Evolutionary conservation across 305 asterid genomes (phyloP).

Genomic region (Fraxinus platypoda): DNA sequence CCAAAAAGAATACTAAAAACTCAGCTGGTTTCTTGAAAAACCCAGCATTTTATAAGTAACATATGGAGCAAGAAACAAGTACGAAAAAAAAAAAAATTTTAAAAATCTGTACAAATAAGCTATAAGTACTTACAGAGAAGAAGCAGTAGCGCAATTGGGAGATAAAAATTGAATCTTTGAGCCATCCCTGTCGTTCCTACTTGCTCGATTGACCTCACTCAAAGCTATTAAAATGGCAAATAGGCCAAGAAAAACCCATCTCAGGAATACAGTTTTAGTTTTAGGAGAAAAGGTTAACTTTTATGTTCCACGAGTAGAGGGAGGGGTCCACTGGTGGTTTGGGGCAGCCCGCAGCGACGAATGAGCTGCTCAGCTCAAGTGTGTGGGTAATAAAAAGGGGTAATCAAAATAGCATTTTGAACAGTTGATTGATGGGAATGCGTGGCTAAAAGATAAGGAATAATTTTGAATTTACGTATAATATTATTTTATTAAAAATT

Average conservation of each 20-base stretch:
- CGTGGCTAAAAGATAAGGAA: too few relatives aligned
- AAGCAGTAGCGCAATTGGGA: slow-evolving; percentile 36
- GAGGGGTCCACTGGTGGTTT: slow-evolving; percentile 27
- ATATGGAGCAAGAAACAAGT: slow-evolving; percentile 28
- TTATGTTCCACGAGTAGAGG: slow-evolving; percentile 26
- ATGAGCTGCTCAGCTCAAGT: slow-evolving; percentile 54
- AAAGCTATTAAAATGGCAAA: slow-evolving; percentile 20
- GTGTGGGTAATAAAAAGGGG: slow-evolving; percentile 66
- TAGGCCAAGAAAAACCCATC: slow-evolving; percentile 24
- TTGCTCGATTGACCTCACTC: slow-evolving; percentile 23
- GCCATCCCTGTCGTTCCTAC: slow-evolving; percentile 47
- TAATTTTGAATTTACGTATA: too few relatives aligned
- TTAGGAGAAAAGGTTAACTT: slow-evolving; percentile 4
- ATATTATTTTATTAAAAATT: too few relatives aligned
- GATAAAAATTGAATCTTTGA: slow-evolving; percentile 26
- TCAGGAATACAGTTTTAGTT: background rate
- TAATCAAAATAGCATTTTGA: slow-evolving; percentile 29
- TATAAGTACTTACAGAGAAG: slow-evolving; percentile 50
- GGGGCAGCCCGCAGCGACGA: slow-evolving; percentile 83
- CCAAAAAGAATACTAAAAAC: background rate
- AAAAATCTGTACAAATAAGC: background rate
- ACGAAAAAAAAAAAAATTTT: slow-evolving; percentile 18
- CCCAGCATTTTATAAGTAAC: slow-evolving; percentile 14
- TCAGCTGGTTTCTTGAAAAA: slow-evolving; percentile 12
- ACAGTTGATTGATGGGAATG: too few relatives aligned